A percentile compares a stretch with the other conserved stretches of the same genome.
These are phyloP conservation scores for Berkeleyomyces basicola DNA, from an alignment of 2,329 filamentous ascomycete genomes.

Conservation along the genomic window DNA sequence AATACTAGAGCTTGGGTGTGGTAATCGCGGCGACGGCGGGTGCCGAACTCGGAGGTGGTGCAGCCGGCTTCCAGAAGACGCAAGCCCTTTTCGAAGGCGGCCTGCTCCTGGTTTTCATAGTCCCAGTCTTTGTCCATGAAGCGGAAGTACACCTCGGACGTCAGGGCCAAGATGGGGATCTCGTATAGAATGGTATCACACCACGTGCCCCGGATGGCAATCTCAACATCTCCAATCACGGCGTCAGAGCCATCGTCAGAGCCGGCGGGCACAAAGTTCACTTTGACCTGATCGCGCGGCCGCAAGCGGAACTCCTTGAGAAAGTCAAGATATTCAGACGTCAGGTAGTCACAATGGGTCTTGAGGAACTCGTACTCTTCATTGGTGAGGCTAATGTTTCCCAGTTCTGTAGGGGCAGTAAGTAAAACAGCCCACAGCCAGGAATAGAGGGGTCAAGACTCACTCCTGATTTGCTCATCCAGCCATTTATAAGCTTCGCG, in stretches of 20 bases:
- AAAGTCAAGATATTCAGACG: slow-evolving; percentile 59
- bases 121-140: slow-evolving; percentile 91
- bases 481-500: slow-evolving; percentile 75
- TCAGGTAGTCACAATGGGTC: slow-evolving; percentile 66
- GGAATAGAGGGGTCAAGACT: slow-evolving; percentile 18
- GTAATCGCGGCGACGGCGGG: slow-evolving; percentile 75
- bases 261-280: slow-evolving; percentile 44
- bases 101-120: slow-evolving; percentile 71
- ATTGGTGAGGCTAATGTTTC: slow-evolving; percentile 58
- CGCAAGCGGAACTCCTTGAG: slow-evolving; percentile 67
- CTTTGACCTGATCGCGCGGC: slow-evolving; percentile 61
- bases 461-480: slow-evolving; percentile 63
- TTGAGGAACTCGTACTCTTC: slow-evolving; percentile 71
- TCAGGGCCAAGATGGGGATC: slow-evolving; percentile 79
- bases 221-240: slow-evolving; percentile 56
- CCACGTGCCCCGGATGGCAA: slow-evolving; percentile 71
- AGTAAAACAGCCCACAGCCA: background rate
- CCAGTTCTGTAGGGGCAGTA: slow-evolving; percentile 45
- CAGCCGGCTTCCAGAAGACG: slow-evolving; percentile 67
- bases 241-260: slow-evolving; percentile 44
- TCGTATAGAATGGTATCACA: slow-evolving; percentile 94
- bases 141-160: slow-evolving; percentile 93
- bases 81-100: slow-evolving; percentile 66
- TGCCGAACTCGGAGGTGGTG: slow-evolving; percentile 86
- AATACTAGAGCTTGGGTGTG: slow-evolving; percentile 89